phyloP scores from a whole-genome alignment of 179 eudicot species.

The Nepenthes alata region DNA sequence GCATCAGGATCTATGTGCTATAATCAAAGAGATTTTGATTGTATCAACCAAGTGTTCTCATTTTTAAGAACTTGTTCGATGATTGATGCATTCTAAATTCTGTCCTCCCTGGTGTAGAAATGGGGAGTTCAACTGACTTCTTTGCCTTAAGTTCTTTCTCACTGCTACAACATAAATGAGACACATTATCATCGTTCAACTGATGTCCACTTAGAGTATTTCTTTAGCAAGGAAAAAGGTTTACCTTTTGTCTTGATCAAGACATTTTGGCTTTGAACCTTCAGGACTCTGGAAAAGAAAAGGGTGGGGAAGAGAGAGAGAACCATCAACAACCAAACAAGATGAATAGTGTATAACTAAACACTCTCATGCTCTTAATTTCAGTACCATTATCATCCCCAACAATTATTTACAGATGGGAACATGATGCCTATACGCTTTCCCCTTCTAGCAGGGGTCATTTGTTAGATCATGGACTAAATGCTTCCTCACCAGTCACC shows the following conservation, averaged over 20 bases:
- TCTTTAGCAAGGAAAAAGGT: not conserved
- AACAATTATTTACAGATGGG: too few relatives aligned
- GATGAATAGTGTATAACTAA: not conserved
- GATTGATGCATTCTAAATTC: constrained; percentile 18
- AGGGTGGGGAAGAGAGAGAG: not conserved
- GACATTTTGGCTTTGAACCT: constrained; percentile 9
- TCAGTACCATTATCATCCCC: too few relatives aligned
- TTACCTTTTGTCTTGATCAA: constrained; percentile 23
- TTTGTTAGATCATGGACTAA: too few relatives aligned
- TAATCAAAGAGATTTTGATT: not conserved
- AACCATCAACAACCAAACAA: not conserved
- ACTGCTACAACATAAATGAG: constrained; percentile 8
- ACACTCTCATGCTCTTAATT: too few relatives aligned
- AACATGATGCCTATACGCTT: too few relatives aligned
- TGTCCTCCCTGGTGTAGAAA: constrained; percentile 19
- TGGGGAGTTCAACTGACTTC: constrained; percentile 16
- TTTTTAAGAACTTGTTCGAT: constrained; percentile 29
- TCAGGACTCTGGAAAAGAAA: constrained; percentile 17
- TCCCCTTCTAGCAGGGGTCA: too few relatives aligned
- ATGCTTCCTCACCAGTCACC: too few relatives aligned
- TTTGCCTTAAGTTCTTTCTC: constrained; percentile 21
- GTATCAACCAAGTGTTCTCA: too few relatives aligned
- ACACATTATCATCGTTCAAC: not conserved
- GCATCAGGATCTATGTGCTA: not conserved
- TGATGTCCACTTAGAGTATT: too few relatives aligned